Conservation (phyloP, 164 flowering plant genomes). For the Pachysandra terminalis region DNA sequence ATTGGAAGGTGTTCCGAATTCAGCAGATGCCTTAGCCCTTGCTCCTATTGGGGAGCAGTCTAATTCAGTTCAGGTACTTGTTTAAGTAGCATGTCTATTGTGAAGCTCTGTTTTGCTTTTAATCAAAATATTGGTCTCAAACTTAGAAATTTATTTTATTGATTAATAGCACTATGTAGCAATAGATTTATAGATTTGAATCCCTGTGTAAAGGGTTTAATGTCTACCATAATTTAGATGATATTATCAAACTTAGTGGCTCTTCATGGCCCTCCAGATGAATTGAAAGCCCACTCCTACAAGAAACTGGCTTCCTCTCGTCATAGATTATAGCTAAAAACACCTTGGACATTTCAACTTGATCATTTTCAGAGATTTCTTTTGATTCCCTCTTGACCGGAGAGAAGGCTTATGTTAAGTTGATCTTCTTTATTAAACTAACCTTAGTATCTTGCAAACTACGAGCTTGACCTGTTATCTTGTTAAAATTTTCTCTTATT, state of each 20-base stretch:
- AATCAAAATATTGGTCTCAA: not conserved
- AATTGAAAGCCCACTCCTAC: not conserved
- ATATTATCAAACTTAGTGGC: not conserved
- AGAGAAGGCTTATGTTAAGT: not conserved
- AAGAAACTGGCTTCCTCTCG: not conserved
- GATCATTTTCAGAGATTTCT: not conserved
- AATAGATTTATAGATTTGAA: too few relatives aligned
- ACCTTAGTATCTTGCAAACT: not conserved
- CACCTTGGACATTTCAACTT: not conserved
- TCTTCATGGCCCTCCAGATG: too few relatives aligned
- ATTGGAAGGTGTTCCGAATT: conserved; percentile 39
- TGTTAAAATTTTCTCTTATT: too few relatives aligned
- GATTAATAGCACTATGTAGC: too few relatives aligned
- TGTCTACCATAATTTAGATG: too few relatives aligned
- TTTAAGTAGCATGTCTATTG: conserved; percentile 4
- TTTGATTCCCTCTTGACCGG: not conserved
- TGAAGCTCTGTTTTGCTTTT: conserved; percentile 2
- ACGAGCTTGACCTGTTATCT: too few relatives aligned
- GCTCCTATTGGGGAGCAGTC: conserved; percentile 69
- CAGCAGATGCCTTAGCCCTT: conserved; percentile 70
- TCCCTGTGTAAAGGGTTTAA: too few relatives aligned
- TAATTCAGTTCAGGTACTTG: conserved; percentile 72
- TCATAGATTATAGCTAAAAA: not conserved
- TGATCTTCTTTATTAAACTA: too few relatives aligned
- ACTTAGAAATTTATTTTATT: too few relatives aligned